Evolutionary conservation across 2,329 filamentous ascomycete genomes (phyloP).

Genomic region (Byssoonygena ceratinophila): DNA sequence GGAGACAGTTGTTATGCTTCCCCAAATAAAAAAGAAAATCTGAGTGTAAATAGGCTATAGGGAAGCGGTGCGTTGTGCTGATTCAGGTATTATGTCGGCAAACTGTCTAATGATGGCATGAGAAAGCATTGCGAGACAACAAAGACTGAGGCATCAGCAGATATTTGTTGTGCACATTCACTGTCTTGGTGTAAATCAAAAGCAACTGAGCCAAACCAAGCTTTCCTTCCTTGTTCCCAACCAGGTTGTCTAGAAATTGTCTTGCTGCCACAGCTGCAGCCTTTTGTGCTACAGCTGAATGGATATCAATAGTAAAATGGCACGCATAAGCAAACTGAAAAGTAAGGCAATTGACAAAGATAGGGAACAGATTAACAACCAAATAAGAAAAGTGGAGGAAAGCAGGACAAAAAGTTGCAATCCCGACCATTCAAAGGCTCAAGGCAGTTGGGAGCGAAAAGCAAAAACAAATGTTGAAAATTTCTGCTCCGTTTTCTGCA

Average conservation of each 20-base stretch:
- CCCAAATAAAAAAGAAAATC: neutral
- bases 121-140: constrained; percentile 14
- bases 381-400: neutral
- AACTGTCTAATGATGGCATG: constrained; percentile 7
- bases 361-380: neutral
- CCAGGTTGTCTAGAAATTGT: neutral
- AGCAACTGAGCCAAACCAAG: neutral
- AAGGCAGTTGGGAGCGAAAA: constrained; percentile 4
- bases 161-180: constrained; percentile 9
- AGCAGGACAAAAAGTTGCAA: constrained; percentile 3
- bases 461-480: constrained; percentile 1
- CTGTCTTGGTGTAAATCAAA: constrained; percentile 8
- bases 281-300: neutral
- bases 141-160: constrained; percentile 9
- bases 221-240: constrained; percentile 2
- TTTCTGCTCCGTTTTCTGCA: constrained; percentile 9
- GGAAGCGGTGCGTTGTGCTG: constrained; percentile 1
- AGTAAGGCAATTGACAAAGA: neutral
- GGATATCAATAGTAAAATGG: neutral
- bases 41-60: constrained; percentile 3
- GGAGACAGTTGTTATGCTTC: neutral
- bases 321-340: neutral
- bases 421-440: neutral
- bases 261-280: neutral
- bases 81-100: constrained; percentile 9